Percentiles rank a stretch among this genome's conserved stretches.
phyloP scores from a whole-genome alignment of 352 stramenopile genomes.

The Peronospora belbahrii region DNA sequence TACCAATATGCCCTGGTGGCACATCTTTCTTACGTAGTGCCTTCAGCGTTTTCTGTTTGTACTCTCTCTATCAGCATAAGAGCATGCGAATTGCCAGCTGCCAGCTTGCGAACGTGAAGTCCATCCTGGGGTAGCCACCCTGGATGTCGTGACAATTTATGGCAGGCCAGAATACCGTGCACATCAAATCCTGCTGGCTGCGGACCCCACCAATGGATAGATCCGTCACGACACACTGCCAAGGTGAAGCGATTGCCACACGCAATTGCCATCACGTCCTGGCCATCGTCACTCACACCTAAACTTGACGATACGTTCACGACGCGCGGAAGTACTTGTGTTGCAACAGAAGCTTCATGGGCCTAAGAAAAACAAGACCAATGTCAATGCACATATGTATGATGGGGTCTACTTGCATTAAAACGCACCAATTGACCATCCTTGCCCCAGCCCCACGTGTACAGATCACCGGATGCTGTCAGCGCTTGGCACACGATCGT shows the following conservation, averaged over 20 bases:
- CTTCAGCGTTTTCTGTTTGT: not conserved
- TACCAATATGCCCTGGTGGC: conserved; percentile 25
- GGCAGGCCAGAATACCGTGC: not conserved
- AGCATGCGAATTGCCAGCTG: conserved; percentile 20
- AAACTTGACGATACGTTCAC: conserved; percentile 24
- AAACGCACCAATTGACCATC: conserved; percentile 60
- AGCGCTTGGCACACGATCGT: conserved; percentile 18
- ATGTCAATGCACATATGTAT: conserved; percentile 3
- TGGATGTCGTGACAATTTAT: conserved; percentile 5
- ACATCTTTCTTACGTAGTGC: conserved; percentile 6
- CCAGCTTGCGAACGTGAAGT: conserved; percentile 10
- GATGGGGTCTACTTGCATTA: not conserved
- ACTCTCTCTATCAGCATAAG: conserved; percentile 21
- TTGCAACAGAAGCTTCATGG: conserved; percentile 9
- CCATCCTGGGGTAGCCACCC: conserved; percentile 5
- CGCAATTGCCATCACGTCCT: conserved; percentile 28
- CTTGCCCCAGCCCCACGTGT: conserved; percentile 72
- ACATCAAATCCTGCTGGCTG: not conserved
- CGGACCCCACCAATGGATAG: conserved; percentile 49
- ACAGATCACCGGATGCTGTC: conserved; percentile 55
- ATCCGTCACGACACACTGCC: conserved; percentile 32
- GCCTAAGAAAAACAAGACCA: conserved; percentile 9
- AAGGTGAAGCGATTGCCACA: conserved; percentile 53
- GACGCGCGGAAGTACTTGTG: conserved; percentile 40
- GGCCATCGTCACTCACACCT: conserved; percentile 15